Base-by-base conservation (phyloP, 495 filamentous ascomycete genomes). In the Podospora fimiseda region DNA sequence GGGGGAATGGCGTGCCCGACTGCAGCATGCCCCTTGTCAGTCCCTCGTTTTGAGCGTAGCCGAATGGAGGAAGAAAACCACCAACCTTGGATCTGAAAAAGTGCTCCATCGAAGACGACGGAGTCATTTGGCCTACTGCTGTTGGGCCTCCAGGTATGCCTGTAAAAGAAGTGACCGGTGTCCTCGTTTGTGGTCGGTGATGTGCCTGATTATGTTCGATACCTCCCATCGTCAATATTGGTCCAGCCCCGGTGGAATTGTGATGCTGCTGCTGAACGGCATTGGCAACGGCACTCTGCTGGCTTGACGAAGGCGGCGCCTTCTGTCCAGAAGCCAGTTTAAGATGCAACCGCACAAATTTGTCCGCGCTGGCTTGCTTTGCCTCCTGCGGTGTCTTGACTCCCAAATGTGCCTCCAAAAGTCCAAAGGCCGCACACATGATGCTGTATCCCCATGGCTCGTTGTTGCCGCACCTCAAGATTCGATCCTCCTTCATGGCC, bases 381-480 rank as follows among this genome's bases (percentile, higher is more conserved):
- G 72, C 72, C 6, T 58, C 61, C 58, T 72, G 69, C 9, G 64
- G 45, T 2, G 71, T 67, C 58, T 72, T 70, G 40, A 55, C 59
- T 1, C 68, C 64, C 1, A 74, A 52, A 39, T 73, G 69, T 0
- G 70, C 64, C 56, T 74, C 68, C 9, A 75, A 56, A n/a, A 75
- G 55, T 4, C 70, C 68, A 24, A 69, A 49, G 1, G 71, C 70
- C 1, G 70, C 71, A 27, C 67, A 74, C 67, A 75, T 67, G 57
- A 73, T 72, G 20, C 61, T 61, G 51, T 72, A 74, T 0, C 69
- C 68, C 72, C 72, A 75, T 6, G 70, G 72, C 55, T 75, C 72
- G 62, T 72, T 66, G 53, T 74, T 68, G 4, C 66, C 70, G 50
- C 72, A 75, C 1, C 71, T 57, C 0, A 75, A 60, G 15, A 74